Evolutionary conservation across 2,329 filamentous ascomycete genomes (phyloP), one percentile per base, ranked within the genome.

Genomic region (Penicillium verrucosum): DNA sequence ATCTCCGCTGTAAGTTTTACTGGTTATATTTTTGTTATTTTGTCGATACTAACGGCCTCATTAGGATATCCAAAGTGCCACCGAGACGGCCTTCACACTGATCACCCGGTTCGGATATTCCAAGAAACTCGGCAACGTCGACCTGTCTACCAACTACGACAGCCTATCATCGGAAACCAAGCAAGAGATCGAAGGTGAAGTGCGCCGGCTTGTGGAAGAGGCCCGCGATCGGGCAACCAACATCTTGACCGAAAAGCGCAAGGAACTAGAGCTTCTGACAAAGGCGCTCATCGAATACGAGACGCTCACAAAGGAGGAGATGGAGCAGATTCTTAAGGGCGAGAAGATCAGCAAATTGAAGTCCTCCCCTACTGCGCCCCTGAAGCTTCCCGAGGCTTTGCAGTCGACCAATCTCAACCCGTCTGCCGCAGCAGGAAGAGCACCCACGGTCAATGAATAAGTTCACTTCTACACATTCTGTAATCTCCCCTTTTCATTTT

Each of bases 241-340:
- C 45, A 81, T 97, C 5, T 77, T 99, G 45, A 84, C 82, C 1
- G 83, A 85, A 36, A 90, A 89, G 72, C 85, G 92, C 54, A 87
- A 89, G 57, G 93, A 96, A 73, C 82, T 99, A 8, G 93, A 99
- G 67, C 80, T 90, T 11, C 80, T 99, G 10, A 93, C 94, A 29
- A 87, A 92, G 69, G 94, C 92, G 6, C 82, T 99, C 10, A 86
- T 99, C 34, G 88, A 97, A 74, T 97, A 97, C 74, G 94, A 99
- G 80, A 97, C 92, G 0, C 78, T 99, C 50, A 89, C 89, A 73
- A 89, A 88, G 73, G 86, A 89, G 3, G 94, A 99, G 74, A 95
- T 97, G 61, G 86, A 92, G 73, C 90, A 89, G 78, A 90, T 97
- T 6, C 87, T 99, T 61, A 85, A 84, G 51, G 94, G 94, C 36